Conservation (phyloP, 2,329 filamentous ascomycete genomes). For the Tolypocladium tropicale region DNA sequence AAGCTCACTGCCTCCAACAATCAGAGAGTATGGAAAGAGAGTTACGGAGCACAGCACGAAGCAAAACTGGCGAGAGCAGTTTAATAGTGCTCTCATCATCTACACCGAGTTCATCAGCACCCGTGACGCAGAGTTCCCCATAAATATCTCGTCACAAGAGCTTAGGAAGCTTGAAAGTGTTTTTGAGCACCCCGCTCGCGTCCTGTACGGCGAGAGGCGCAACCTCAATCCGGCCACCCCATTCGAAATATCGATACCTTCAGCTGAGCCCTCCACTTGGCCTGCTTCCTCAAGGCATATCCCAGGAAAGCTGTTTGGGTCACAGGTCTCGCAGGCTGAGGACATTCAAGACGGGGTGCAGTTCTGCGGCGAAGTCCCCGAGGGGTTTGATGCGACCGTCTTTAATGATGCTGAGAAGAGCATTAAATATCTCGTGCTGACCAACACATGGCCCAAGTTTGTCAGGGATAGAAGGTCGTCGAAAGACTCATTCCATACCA, state of each 20-base stretch:
- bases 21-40: constrained; percentile 8
- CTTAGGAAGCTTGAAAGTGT: constrained; percentile 39
- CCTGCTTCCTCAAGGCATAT: neutral
- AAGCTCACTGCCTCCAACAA: constrained; percentile 16
- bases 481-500: constrained; percentile 7
- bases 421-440: constrained; percentile 57
- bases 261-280: too few species aligned
- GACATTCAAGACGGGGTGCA: constrained; percentile 8
- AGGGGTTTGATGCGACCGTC: constrained; percentile 36
- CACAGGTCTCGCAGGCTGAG: neutral
- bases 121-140: constrained; percentile 50
- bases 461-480: constrained; percentile 25
- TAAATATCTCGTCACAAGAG: constrained; percentile 50
- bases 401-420: constrained; percentile 50
- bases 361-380: constrained; percentile 33
- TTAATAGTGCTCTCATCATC: constrained; percentile 48
- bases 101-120: constrained; percentile 51
- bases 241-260: constrained; percentile 15
- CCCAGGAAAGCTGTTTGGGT: neutral
- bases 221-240: constrained; percentile 27
- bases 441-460: constrained; percentile 58
- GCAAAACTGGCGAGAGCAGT: constrained; percentile 33
- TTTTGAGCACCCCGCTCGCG: constrained; percentile 42
- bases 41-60: constrained; percentile 8
- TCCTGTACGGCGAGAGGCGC: constrained; percentile 25